phyloP scores from a whole-genome alignment of 2,329 filamentous ascomycete genomes.

The Paracoccidioides lutzii region DNA sequence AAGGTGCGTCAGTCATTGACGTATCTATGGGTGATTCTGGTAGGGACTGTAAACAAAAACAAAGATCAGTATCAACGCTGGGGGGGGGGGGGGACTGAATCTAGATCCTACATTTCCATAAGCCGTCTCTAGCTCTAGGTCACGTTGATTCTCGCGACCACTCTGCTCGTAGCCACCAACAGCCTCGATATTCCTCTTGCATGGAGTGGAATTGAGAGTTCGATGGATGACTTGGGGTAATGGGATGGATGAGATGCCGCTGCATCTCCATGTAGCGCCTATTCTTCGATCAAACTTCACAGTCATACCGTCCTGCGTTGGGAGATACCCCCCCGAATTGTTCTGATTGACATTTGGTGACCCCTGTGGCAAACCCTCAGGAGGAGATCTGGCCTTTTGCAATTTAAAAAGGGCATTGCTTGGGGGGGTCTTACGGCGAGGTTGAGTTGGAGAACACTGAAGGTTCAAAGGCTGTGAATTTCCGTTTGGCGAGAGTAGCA shows the following conservation, averaged over 20 bases:
- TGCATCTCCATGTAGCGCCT: background rate
- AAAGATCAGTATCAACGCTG: background rate
- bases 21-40: conserved; percentile 2
- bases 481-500: too few species aligned
- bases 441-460: too few species aligned
- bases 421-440: too few species aligned
- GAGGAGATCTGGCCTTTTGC: background rate
- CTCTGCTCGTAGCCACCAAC: background rate
- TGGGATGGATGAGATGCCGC: background rate
- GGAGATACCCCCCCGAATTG: too few species aligned
- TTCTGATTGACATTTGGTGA: too few species aligned
- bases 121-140: background rate
- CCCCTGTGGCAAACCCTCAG: background rate
- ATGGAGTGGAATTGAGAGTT: background rate
- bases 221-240: background rate
- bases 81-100: too few species aligned
- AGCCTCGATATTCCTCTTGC: background rate
- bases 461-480: too few species aligned
- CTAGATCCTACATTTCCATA: background rate
- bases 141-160: background rate
- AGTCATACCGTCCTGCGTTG: background rate
- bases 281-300: background rate
- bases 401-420: too few species aligned
- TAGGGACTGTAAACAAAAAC: background rate
- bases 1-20: conserved; percentile 1